Conservation (phyloP, 805 yeast genomes). For the Kuraishia ogatae region DNA sequence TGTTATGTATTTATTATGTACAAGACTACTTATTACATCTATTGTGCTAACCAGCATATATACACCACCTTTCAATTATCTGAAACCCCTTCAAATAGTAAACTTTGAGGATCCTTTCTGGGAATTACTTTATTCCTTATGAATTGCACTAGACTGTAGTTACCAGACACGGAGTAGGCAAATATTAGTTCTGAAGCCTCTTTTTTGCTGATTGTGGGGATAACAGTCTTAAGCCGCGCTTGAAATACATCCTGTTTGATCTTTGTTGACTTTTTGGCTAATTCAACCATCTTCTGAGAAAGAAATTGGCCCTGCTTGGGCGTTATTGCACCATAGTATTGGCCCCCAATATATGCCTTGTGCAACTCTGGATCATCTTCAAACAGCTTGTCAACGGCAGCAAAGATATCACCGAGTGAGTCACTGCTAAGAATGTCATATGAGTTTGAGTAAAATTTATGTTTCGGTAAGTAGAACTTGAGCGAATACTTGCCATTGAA, state of each 20-base stretch:
- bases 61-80: not conserved
- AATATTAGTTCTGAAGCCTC: conserved; percentile 22
- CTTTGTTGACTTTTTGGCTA: conserved; percentile 12
- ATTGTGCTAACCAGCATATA: not conserved
- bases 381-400: conserved; percentile 9
- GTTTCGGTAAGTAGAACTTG: not conserved
- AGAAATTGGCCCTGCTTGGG: conserved; percentile 15
- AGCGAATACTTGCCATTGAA: not conserved
- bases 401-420: conserved; percentile 12
- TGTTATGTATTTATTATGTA: not conserved
- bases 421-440: conserved; percentile 2
- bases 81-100: not conserved
- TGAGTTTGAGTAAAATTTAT: not conserved
- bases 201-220: conserved; percentile 12
- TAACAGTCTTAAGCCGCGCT: conserved; percentile 7
- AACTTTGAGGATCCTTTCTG: not conserved
- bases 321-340: conserved; percentile 12
- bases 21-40: not conserved
- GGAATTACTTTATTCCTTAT: conserved; percentile 9
- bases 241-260: conserved; percentile 14
- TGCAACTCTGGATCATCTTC: conserved; percentile 4
- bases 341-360: conserved; percentile 4
- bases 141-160: conserved; percentile 16
- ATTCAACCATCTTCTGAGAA: conserved; percentile 6
- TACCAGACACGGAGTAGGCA: conserved; percentile 20